These are phyloP conservation scores for Hypsizygus ulmarius DNA, from an alignment of 1,284 basidiomycete species.

Conservation along the genomic window DNA sequence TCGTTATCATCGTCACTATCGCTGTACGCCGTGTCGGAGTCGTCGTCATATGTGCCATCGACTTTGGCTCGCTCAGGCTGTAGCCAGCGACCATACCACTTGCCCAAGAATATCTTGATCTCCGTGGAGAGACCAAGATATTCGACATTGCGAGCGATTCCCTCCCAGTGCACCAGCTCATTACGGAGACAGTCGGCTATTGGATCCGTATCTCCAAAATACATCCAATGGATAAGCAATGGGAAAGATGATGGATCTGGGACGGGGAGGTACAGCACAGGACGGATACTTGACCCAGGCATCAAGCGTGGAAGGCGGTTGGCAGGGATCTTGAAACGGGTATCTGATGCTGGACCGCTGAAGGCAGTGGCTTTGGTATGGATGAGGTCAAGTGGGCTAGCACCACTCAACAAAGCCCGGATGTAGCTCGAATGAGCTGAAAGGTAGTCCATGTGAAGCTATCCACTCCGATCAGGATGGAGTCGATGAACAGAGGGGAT, in stretches of 20 bases:
- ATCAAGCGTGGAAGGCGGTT: constrained; percentile 63
- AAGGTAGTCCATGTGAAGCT: constrained; percentile 75
- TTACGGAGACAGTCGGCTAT: constrained; percentile 60
- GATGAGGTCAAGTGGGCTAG: constrained; percentile 58
- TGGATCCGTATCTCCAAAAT: constrained; percentile 60
- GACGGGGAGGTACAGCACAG: constrained; percentile 70
- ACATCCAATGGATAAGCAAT: constrained; percentile 74
- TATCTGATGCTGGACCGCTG: constrained; percentile 23
- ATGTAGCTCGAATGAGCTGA: constrained; percentile 71
- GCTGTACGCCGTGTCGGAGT: constrained; percentile 33
- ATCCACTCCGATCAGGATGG: constrained; percentile 17
- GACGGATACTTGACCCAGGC: constrained; percentile 58
- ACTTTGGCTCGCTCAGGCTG: constrained; percentile 31
- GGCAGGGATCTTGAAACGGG: constrained; percentile 38
- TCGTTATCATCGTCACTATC: constrained; percentile 30
- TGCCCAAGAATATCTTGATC: constrained; percentile 65
- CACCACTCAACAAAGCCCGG: constrained; percentile 63
- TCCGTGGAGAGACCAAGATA: constrained; percentile 69
- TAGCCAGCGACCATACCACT: constrained; percentile 61
- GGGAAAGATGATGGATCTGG: constrained; percentile 73
- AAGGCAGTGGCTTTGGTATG: constrained; percentile 29
- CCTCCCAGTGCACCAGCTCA: constrained; percentile 70
- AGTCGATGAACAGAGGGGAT: background rate
- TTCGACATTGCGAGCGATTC: constrained; percentile 77
- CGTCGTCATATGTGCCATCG: constrained; percentile 27